phyloP scores from a whole-genome alignment of 257 asterid species.

The Nicotiana otophora region DNA sequence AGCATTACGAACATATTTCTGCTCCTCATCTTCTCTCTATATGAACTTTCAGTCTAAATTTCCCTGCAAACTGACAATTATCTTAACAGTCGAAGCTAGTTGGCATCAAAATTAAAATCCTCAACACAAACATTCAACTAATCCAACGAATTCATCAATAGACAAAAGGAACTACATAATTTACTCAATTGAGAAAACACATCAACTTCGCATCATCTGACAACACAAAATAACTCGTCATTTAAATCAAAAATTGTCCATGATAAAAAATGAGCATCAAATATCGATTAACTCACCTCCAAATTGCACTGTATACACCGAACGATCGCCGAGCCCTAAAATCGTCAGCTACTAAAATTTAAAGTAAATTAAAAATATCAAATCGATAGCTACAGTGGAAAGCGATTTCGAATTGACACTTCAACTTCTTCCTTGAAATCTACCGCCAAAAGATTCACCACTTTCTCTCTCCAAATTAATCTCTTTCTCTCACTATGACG shows the following conservation, averaged over 20 bases:
- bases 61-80: not conserved
- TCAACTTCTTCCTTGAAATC: not conserved
- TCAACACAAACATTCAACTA: not conserved
- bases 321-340: not conserved
- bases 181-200: not conserved
- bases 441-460: not conserved
- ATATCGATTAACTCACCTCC: not conserved
- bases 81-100: not conserved
- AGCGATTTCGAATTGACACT: conserved; percentile 1
- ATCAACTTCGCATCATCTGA: not conserved
- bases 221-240: not conserved
- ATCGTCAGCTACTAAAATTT: not conserved
- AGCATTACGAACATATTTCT: not conserved
- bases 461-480: not conserved
- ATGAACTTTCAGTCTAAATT: not conserved
- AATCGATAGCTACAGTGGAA: not conserved
- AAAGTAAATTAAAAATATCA: not conserved
- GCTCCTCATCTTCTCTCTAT: not conserved
- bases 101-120: not conserved
- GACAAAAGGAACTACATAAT: not conserved
- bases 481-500: not conserved
- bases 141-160: not conserved
- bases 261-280: not conserved
- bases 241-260: not conserved
- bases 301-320: not conserved